These are phyloP conservation scores for Trichaptum fuscoviolaceum DNA, from an alignment of 768 basidiomycete species.

Conservation along the genomic window DNA sequence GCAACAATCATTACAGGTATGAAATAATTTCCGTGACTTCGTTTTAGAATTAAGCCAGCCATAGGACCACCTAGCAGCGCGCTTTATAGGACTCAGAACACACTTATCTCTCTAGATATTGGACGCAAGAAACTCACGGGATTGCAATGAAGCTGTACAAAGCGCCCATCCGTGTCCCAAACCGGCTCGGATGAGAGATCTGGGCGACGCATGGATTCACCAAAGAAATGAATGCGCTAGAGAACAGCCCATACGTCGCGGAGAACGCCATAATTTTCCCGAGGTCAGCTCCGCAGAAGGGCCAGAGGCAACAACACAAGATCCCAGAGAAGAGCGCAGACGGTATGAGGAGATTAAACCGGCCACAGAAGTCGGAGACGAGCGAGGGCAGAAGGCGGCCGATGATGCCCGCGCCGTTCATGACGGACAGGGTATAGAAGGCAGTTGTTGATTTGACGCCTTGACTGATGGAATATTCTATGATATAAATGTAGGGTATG, in stretches of 20 bases:
- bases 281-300: conserved; percentile 34
- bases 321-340: conserved; percentile 59
- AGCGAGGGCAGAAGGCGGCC: conserved; percentile 62
- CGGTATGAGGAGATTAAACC: conserved; percentile 62
- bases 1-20: conserved; percentile 52
- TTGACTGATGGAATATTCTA: conserved; percentile 45
- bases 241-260: conserved; percentile 55
- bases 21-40: conserved; percentile 24
- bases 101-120: neutral
- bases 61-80: conserved; percentile 60
- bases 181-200: conserved; percentile 52
- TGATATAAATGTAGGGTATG: conserved; percentile 68
- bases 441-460: conserved; percentile 23
- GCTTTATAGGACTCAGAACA: conserved; percentile 26
- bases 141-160: conserved; percentile 62
- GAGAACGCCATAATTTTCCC: conserved; percentile 46
- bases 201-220: conserved; percentile 64
- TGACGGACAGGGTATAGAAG: conserved; percentile 55
- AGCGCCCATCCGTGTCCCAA: conserved; percentile 60
- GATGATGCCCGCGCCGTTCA: conserved; percentile 64
- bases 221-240: conserved; percentile 64
- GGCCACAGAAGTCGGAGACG: conserved; percentile 59
- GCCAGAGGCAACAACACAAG: conserved; percentile 55
- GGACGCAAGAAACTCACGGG: conserved; percentile 47
- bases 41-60: conserved; percentile 34